Conservation (phyloP, 2,329 filamentous ascomycete genomes). For the Cordyceps cateniannulata region DNA sequence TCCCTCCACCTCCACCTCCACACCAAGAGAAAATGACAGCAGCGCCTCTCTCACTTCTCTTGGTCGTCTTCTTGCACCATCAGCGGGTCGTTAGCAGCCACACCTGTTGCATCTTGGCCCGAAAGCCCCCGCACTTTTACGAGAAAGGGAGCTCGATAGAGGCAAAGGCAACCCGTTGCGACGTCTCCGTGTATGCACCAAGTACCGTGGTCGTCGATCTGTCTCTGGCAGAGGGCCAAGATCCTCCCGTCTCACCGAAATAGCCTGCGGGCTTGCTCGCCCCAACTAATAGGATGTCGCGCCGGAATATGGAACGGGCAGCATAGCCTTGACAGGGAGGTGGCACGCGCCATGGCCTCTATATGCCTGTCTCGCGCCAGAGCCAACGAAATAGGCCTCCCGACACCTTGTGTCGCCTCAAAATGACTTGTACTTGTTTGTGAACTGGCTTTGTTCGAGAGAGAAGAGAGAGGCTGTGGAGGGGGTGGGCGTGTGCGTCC, state of each 20-base stretch:
- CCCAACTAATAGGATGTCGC: neutral
- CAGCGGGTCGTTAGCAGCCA: slow-evolving; percentile 4
- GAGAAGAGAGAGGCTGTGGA: neutral
- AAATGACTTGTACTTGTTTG: neutral
- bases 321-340: neutral
- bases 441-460: neutral
- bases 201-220: slow-evolving; percentile 6
- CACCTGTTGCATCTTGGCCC: neutral
- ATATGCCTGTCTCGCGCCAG: neutral
- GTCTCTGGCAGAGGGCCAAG: neutral
- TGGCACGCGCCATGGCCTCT: slow-evolving; percentile 1
- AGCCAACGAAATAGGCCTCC: neutral
- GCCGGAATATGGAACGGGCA: neutral
- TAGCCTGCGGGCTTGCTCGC: neutral
- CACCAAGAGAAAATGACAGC: neutral
- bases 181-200: neutral
- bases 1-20: neutral
- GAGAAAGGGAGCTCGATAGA: neutral
- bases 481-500: neutral
- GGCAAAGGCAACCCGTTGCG: neutral
- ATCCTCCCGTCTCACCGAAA: slow-evolving; percentile 9
- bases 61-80: neutral
- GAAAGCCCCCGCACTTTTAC: slow-evolving; percentile 4
- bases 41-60: neutral
- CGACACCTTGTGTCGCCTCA: neutral